A percentile compares a stretch with the other conserved stretches of the same genome.
Evolutionary conservation across 164 flowering plant species (phyloP).

Genomic region (Kalanchoe fedtschenkoi): DNA sequence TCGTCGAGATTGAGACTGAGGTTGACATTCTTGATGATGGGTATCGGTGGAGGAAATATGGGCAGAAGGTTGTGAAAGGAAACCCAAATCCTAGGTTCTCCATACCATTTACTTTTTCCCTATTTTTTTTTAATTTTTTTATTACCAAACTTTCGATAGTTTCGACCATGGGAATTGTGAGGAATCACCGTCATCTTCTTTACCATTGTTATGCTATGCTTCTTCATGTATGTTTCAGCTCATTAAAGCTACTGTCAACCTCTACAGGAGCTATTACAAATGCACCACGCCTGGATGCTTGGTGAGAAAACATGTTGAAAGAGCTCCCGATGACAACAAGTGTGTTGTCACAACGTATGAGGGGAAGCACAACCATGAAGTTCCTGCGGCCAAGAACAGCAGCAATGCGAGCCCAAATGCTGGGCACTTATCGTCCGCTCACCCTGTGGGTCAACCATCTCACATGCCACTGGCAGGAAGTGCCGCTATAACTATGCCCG

Average conservation of each 20-base stretch:
- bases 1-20: constrained; percentile 68
- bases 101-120: too few species aligned
- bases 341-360: constrained; percentile 71
- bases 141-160: too few species aligned
- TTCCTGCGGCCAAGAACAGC: constrained; percentile 67
- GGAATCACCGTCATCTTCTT: too few species aligned
- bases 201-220: too few species aligned
- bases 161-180: too few species aligned
- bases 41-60: constrained; percentile 87
- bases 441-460: constrained; percentile 18
- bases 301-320: constrained; percentile 75
- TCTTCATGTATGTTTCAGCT: not conserved
- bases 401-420: constrained; percentile 26
- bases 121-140: too few species aligned
- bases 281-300: constrained; percentile 76
- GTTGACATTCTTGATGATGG: constrained; percentile 88
- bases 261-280: constrained; percentile 80
- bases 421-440: constrained; percentile 15
- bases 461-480: constrained; percentile 21
- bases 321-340: constrained; percentile 67
- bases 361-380: constrained; percentile 89
- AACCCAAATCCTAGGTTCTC: constrained; percentile 89
- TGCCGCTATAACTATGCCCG: constrained; percentile 31
- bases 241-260: not conserved
- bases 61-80: constrained; percentile 84